Evolutionary conservation across 768 basidiomycete species (phyloP).

Genomic region (Mrakia gelida): DNA sequence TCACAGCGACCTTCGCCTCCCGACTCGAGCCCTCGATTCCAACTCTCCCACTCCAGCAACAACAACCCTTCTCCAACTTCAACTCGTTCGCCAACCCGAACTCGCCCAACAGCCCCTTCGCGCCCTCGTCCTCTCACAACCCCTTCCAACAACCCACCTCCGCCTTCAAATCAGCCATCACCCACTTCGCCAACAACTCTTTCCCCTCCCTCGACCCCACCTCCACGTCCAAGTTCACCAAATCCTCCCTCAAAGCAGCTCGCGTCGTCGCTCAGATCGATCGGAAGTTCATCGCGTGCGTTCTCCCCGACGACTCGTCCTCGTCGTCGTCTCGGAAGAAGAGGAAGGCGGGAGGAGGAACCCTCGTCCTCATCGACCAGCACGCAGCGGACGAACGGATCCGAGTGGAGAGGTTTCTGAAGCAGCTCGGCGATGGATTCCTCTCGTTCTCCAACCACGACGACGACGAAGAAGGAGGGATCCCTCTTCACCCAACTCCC

Average conservation of each 20-base stretch:
- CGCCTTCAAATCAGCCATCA: neutral
- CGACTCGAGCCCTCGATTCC: neutral
- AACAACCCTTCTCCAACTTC: neutral
- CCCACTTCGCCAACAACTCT: neutral
- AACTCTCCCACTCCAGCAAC: neutral
- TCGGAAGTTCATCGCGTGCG: conserved; percentile 80
- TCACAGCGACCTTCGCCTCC: conserved; percentile 12
- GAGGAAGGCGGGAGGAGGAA: neutral
- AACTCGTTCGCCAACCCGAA: neutral
- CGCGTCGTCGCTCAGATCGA: conserved; percentile 79
- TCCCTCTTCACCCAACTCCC: neutral
- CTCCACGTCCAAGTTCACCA: neutral
- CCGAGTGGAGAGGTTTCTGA: conserved; percentile 77
- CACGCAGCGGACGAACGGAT: conserved; percentile 98
- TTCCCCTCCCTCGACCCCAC: neutral
- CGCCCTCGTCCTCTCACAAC: neutral
- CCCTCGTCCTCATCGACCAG: conserved; percentile 82
- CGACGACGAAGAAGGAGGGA: neutral
- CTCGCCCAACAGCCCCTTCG: neutral
- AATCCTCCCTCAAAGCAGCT: conserved; percentile 45
- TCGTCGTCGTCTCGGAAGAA: conserved; percentile 41
- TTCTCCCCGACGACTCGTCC: conserved; percentile 37
- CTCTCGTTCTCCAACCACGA: conserved; percentile 4
- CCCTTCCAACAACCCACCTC: neutral
- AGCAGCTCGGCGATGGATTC: conserved; percentile 65